Conservation (phyloP, 495 filamentous ascomycete genomes). For the Barbatosphaeria neglecta region DNA sequence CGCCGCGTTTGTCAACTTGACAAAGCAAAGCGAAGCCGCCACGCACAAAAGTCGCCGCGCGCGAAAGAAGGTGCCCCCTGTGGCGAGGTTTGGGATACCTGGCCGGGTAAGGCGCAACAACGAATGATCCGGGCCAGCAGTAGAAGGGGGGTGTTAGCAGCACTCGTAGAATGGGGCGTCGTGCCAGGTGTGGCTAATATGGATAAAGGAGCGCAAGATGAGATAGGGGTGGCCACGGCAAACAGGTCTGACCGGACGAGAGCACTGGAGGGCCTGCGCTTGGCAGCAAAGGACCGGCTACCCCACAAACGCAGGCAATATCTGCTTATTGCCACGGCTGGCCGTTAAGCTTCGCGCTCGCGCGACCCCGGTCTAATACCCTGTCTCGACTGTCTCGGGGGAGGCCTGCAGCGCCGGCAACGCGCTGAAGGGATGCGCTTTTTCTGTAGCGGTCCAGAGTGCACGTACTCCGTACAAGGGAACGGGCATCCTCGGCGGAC, state of each 20-base stretch:
- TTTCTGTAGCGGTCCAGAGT: neutral
- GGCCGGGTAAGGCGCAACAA: neutral
- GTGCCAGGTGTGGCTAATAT: conserved; percentile 17
- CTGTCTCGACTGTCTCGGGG: neutral
- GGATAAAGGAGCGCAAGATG: conserved; percentile 20
- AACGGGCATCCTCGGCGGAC: no score
- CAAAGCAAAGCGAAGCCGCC: neutral
- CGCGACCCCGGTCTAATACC: neutral
- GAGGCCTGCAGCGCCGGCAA: neutral
- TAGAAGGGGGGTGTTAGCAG: conserved; percentile 5
- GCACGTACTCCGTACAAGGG: neutral
- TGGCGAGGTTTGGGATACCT: neutral
- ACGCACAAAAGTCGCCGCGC: neutral
- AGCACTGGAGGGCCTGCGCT: conserved; percentile 5
- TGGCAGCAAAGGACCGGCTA: conserved; percentile 3
- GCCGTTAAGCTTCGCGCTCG: neutral
- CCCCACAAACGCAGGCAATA: conserved; percentile 29
- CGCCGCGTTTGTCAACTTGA: neutral
- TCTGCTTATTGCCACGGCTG: conserved; percentile 5
- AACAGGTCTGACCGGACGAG: conserved; percentile 2
- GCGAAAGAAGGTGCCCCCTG: neutral
- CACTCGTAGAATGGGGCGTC: conserved; percentile 2
- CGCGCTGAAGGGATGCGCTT: neutral
- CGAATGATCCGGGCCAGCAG: conserved; percentile 4
- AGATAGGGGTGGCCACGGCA: conserved; percentile 1